Evolutionary conservation across 768 basidiomycete genomes (phyloP).

Genomic region (Cyclocybe cylindracea): DNA sequence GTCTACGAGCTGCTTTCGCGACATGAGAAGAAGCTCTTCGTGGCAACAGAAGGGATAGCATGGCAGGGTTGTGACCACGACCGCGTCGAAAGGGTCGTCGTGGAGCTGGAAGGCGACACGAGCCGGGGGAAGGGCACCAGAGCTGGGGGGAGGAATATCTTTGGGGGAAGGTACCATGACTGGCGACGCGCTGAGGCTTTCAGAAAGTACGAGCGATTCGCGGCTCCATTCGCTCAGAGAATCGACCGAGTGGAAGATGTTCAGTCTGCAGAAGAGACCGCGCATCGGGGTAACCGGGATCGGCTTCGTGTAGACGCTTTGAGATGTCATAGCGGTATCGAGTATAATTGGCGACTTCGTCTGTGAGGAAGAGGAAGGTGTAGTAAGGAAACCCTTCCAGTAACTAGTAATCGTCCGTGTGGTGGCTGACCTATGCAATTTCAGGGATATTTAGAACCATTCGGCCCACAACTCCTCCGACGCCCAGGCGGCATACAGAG

Average conservation of each 20-base stretch:
- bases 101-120: conserved; percentile 64
- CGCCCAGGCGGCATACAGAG: too few species aligned
- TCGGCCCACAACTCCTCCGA: too few species aligned
- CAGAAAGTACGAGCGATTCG: conserved; percentile 3
- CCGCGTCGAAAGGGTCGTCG: conserved; percentile 49
- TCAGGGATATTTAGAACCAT: too few species aligned
- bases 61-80: conserved; percentile 64
- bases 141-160: not conserved
- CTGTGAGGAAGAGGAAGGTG: too few species aligned
- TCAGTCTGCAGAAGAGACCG: conserved; percentile 42
- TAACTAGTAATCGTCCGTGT: too few species aligned
- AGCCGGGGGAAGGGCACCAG: conserved; percentile 13
- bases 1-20: conserved; percentile 47
- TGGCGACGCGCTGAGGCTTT: not conserved
- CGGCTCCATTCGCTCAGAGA: conserved; percentile 26
- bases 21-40: conserved; percentile 70
- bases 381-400: too few species aligned
- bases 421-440: too few species aligned
- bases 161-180: not conserved
- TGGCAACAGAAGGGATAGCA: conserved; percentile 71
- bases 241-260: conserved; percentile 26
- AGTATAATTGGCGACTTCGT: too few species aligned
- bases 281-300: conserved; percentile 35
- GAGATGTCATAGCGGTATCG: not conserved
- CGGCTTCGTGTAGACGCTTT: not conserved